A percentile compares a stretch with the other conserved stretches of the same genome.
Evolutionary conservation across 2,329 filamentous ascomycete genomes (phyloP).

Genomic region (Neoscytalidium dimidiatum): DNA sequence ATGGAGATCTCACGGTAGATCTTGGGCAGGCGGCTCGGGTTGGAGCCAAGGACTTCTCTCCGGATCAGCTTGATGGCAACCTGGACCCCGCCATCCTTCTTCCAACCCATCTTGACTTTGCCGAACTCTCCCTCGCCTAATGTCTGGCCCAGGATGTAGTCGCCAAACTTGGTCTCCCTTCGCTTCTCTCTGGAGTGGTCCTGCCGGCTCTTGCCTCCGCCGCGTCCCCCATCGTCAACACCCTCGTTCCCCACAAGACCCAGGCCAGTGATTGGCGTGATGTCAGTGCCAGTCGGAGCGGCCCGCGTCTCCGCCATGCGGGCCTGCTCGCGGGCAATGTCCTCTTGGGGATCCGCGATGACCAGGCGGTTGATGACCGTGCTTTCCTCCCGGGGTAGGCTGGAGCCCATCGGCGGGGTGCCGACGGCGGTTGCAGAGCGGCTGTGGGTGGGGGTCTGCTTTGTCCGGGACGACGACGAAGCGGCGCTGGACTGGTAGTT

Average conservation of each 20-base stretch:
- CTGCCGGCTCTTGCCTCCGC: conserved; percentile 52
- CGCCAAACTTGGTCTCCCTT: conserved; percentile 88
- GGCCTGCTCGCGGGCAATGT: conserved; percentile 70
- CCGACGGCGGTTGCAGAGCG: conserved; percentile 53
- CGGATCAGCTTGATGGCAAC: conserved; percentile 98
- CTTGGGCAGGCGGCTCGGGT: conserved; percentile 87
- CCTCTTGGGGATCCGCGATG: conserved; percentile 73
- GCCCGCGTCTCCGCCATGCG: conserved; percentile 64
- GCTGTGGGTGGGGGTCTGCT: conserved; percentile 35
- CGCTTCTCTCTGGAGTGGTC: conserved; percentile 58
- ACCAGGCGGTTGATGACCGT: conserved; percentile 77
- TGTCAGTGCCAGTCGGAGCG: conserved; percentile 43
- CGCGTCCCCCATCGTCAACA: conserved; percentile 49
- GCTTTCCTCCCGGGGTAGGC: conserved; percentile 73
- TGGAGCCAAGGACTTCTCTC: conserved; percentile 83
- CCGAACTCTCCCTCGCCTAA: conserved; percentile 98
- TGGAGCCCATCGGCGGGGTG: conserved; percentile 52
- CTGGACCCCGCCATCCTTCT: conserved; percentile 86
- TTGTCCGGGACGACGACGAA: conserved; percentile 33
- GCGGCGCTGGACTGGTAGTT: conserved; percentile 37
- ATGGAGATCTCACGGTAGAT: conserved; percentile 98
- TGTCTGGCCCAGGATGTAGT: conserved; percentile 93
- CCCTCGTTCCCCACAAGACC: conserved; percentile 53
- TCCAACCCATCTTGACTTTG: conserved; percentile 98
- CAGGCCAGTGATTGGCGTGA: conserved; percentile 50